Conservation (phyloP, 345 rosid genomes). For the Crucihimalaya himalaica region DNA sequence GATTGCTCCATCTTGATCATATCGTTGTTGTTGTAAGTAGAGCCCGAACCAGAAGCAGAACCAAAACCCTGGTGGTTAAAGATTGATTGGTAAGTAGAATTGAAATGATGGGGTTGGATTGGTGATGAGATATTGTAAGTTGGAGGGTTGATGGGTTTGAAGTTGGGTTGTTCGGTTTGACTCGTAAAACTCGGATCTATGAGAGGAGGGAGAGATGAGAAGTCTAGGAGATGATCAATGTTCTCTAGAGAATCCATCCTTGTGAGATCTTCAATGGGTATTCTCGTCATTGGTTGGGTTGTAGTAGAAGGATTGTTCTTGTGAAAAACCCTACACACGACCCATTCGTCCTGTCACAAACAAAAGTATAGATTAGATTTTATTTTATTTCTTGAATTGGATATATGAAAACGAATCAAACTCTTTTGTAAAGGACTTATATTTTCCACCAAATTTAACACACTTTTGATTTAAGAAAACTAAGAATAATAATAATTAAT, state of each 20-base stretch:
- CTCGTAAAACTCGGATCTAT: conserved; percentile 33
- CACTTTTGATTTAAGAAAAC: conserved; percentile 32
- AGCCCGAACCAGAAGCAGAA: conserved; percentile 25
- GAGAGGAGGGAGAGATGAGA: conserved; percentile 45
- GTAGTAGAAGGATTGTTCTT: conserved; percentile 52
- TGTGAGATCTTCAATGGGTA: conserved; percentile 35
- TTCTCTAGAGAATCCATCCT: conserved; percentile 41
- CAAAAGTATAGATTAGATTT: conserved; percentile 5
- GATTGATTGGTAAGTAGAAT: conserved; percentile 29
- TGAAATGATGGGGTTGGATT: conserved; percentile 20
- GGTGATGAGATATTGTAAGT: conserved; percentile 31
- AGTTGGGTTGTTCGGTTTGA: conserved; percentile 31
- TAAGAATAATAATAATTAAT: conserved; percentile 12
- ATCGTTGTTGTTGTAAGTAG: conserved; percentile 22
- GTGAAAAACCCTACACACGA: conserved; percentile 91
- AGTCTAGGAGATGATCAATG: conserved; percentile 42
- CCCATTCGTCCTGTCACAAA: conserved; percentile 88
- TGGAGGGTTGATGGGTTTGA: conserved; percentile 36
- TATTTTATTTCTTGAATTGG: conserved; percentile 5
- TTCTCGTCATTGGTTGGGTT: conserved; percentile 36
- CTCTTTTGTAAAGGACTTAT: conserved; percentile 27
- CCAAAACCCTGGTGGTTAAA: conserved; percentile 33
- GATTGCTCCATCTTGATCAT: conserved; percentile 43
- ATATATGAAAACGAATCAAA: conserved; percentile 19
- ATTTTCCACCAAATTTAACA: conserved; percentile 23